Percentiles rank a stretch among this genome's conserved stretches.
These are phyloP conservation scores for Metschnikowia picachoensis DNA, from an alignment of 805 yeast genomes.

Conservation along the genomic window DNA sequence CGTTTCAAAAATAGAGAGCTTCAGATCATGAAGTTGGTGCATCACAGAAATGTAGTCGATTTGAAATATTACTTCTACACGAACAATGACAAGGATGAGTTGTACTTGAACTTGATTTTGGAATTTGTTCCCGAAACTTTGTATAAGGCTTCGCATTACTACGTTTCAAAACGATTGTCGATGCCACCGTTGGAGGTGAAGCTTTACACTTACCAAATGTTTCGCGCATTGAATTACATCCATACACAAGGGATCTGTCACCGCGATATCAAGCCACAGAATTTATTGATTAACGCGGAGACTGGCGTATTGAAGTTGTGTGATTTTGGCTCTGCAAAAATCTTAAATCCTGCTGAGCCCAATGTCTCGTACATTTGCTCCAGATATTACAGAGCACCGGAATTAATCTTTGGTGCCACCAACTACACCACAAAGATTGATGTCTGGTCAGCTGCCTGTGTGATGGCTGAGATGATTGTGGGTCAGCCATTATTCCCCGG, in stretches of 20 bases:
- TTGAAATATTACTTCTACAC: constrained; percentile 83
- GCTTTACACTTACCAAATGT: constrained; percentile 72
- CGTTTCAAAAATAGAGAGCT: constrained; percentile 92
- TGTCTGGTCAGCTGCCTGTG: constrained; percentile 97
- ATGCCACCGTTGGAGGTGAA: constrained; percentile 92
- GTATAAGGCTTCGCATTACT: constrained; percentile 85
- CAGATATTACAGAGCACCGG: constrained; percentile 96
- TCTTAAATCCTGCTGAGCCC: constrained; percentile 83
- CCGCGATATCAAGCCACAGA: constrained; percentile 89
- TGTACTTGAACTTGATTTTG: constrained; percentile 82
- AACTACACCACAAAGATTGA: constrained; percentile 96
- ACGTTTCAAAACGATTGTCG: constrained; percentile 60
- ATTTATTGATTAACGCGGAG: constrained; percentile 79
- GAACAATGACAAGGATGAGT: constrained; percentile 65
- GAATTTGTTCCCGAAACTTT: constrained; percentile 96
- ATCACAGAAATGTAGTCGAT: constrained; percentile 84
- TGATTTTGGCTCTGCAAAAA: constrained; percentile 95
- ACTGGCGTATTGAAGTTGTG: constrained; percentile 85
- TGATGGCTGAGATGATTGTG: constrained; percentile 90
- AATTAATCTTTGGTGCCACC: constrained; percentile 93
- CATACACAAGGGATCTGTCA: constrained; percentile 83
- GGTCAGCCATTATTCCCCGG: constrained; percentile 99
- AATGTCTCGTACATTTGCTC: constrained; percentile 96
- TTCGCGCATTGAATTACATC: constrained; percentile 75
- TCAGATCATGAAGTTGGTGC: constrained; percentile 88